Conservation (phyloP, 139 green algal genomes). For the Coelastrella sp. region DNA sequence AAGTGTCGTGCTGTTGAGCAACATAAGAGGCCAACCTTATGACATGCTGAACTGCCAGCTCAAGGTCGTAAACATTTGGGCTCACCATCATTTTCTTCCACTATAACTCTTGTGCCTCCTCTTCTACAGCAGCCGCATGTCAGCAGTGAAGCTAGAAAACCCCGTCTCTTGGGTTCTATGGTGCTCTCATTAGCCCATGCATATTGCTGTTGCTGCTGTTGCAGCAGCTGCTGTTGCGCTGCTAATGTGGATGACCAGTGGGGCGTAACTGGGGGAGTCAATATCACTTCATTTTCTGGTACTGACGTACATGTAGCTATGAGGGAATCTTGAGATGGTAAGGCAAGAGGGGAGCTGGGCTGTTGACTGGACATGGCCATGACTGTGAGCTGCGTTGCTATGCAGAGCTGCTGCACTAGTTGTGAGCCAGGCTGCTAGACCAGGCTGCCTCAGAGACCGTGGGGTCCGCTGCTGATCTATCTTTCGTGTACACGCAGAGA, state of each 20-base stretch:
- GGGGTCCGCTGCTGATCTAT: no score
- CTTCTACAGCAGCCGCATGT: background rate
- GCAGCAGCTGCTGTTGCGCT: background rate
- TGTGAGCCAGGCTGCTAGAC: no score
- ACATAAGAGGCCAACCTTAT: no score
- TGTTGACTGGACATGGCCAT: background rate
- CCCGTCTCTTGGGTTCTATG: background rate
- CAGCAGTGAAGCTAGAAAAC: conserved; percentile 5
- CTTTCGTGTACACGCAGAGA: no score
- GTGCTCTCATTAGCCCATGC: no score
- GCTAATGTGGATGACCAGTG: background rate
- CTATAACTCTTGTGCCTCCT: background rate
- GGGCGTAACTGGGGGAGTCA: background rate
- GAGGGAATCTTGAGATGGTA: background rate
- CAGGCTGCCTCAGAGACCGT: no score
- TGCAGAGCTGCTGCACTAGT: no score
- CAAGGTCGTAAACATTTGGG: background rate
- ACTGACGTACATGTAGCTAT: background rate
- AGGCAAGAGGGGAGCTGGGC: background rate
- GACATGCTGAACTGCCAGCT: background rate
- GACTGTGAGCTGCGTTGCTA: background rate
- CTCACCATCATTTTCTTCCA: background rate
- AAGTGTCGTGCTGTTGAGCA: no score
- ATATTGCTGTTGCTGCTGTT: background rate
- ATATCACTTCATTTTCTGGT: conserved; percentile 17